phyloP scores from a whole-genome alignment of 2,329 filamentous ascomycete species.

The Xylariaceae sp. region DNA sequence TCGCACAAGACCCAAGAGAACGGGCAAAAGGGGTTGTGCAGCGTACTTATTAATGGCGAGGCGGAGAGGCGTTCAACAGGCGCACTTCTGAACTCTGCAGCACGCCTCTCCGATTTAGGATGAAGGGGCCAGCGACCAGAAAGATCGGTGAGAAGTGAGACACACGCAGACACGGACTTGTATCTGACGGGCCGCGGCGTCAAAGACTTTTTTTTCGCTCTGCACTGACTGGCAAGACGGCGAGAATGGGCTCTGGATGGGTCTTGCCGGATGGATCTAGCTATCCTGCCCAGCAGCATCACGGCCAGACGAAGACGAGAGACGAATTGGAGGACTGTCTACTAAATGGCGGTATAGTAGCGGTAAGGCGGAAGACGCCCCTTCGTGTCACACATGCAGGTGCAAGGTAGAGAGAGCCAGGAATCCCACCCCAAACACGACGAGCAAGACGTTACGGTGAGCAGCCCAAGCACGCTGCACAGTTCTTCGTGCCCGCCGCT shows the following conservation, averaged over 20 bases:
- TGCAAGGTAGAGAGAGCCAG: neutral
- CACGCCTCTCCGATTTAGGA: conserved; percentile 32
- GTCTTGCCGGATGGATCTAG: conserved; percentile 18
- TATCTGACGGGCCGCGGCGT: conserved; percentile 21
- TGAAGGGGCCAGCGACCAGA: conserved; percentile 24
- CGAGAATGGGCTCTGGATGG: conserved; percentile 16
- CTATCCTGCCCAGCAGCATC: conserved; percentile 13
- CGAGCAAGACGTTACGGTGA: conserved; percentile 13
- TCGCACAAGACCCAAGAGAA: conserved; percentile 19
- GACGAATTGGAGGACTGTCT: conserved; percentile 19
- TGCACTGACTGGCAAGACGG: conserved; percentile 12
- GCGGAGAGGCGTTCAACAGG: conserved; percentile 26
- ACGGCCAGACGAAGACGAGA: conserved; percentile 13
- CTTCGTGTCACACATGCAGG: conserved; percentile 17
- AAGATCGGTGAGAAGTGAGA: conserved; percentile 38
- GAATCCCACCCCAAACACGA: neutral
- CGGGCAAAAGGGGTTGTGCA: conserved; percentile 19
- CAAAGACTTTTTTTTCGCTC: conserved; percentile 16
- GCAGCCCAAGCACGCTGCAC: conserved; percentile 4
- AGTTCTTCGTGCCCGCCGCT: conserved; percentile 1
- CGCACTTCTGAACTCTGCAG: conserved; percentile 30
- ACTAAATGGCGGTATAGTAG: conserved; percentile 17
- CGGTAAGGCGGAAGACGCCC: conserved; percentile 16
- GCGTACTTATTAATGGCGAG: conserved; percentile 25
- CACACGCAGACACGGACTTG: conserved; percentile 20